These are phyloP conservation scores for Pestalotiopsis sp. DNA, from an alignment of 2,329 filamentous ascomycete species.

Conservation along the genomic window DNA sequence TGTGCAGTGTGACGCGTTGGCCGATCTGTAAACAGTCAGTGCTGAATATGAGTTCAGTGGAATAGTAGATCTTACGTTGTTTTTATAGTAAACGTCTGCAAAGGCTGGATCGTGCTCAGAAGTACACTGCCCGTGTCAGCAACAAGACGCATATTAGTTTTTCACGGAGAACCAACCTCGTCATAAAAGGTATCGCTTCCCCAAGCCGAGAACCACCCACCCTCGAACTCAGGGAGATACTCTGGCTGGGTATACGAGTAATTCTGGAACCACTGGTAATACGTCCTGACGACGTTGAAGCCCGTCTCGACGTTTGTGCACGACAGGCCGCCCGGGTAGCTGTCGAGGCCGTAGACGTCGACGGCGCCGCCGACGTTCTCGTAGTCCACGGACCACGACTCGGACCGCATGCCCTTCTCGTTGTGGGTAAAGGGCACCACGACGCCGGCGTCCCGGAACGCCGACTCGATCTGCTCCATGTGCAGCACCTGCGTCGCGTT, in stretches of 20 bases:
- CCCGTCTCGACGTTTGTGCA: slow-evolving; percentile 51
- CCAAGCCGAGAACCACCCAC: slow-evolving; percentile 56
- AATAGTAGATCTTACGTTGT: slow-evolving; percentile 35
- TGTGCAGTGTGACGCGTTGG: slow-evolving; percentile 49
- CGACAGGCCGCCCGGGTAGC: slow-evolving; percentile 47
- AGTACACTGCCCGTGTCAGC: not conserved
- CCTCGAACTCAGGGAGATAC: slow-evolving; percentile 55
- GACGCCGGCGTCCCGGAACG: slow-evolving; percentile 46
- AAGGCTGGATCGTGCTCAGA: slow-evolving; percentile 40
- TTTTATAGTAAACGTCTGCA: slow-evolving; percentile 58
- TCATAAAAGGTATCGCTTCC: slow-evolving; percentile 52
- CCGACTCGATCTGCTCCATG: slow-evolving; percentile 52
- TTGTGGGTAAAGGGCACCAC: slow-evolving; percentile 52
- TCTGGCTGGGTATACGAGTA: slow-evolving; percentile 55
- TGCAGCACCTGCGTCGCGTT: slow-evolving; percentile 49
- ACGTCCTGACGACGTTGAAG: slow-evolving; percentile 52
- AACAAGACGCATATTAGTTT: no score
- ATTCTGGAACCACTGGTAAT: slow-evolving; percentile 59
- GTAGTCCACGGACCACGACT: slow-evolving; percentile 58
- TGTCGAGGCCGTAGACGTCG: slow-evolving; percentile 49
- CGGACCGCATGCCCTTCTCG: slow-evolving; percentile 49
- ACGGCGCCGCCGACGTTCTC: slow-evolving; percentile 56
- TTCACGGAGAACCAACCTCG: slow-evolving; percentile 20
- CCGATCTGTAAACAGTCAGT: slow-evolving; percentile 33
- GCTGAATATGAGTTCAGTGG: not conserved